A percentile compares a stretch with the other conserved stretches of the same genome.
Evolutionary conservation across 192 early-diverging fungal species (phyloP).

Genomic region (Coemansia sp.): DNA sequence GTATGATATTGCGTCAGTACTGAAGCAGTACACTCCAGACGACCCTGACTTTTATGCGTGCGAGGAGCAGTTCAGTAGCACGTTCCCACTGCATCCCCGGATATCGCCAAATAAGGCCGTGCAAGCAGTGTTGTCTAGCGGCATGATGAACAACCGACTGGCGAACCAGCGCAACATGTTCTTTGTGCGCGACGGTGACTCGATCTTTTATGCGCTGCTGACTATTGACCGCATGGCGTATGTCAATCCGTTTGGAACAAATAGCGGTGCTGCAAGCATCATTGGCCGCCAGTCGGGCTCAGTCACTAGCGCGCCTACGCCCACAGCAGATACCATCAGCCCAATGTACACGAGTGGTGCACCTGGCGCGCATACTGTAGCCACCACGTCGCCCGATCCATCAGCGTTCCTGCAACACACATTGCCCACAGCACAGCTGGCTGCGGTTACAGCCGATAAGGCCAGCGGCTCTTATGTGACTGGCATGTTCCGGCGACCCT

Average conservation of each 20-base stretch:
- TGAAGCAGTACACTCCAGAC: slow-evolving; percentile 36
- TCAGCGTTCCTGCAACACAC: slow-evolving; percentile 8
- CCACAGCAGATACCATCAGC: slow-evolving; percentile 11
- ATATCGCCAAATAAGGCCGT: slow-evolving; percentile 22
- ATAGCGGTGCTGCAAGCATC: not conserved
- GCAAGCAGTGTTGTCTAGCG: slow-evolving; percentile 42
- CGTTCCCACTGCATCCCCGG: slow-evolving; percentile 48
- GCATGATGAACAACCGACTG: slow-evolving; percentile 51
- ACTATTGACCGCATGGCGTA: slow-evolving; percentile 34
- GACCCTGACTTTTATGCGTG: slow-evolving; percentile 36
- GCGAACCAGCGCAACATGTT: slow-evolving; percentile 50
- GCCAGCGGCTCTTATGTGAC: not conserved
- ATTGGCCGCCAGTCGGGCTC: slow-evolving; percentile 10
- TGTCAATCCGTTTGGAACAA: slow-evolving; percentile 27
- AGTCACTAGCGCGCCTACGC: slow-evolving; percentile 15
- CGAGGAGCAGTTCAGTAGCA: slow-evolving; percentile 37
- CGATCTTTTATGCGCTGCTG: slow-evolving; percentile 45
- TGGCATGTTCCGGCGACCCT: not conserved
- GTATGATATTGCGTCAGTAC: slow-evolving; percentile 42
- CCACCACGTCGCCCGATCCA: slow-evolving; percentile 40
- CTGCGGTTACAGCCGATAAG: not conserved
- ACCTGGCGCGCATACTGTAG: slow-evolving; percentile 37
- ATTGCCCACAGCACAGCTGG: slow-evolving; percentile 8
- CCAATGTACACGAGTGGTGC: slow-evolving; percentile 13
- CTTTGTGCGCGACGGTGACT: slow-evolving; percentile 46